phyloP scores from a whole-genome alignment of 805 yeast genomes.

The Saccharomycopsis sp. region DNA sequence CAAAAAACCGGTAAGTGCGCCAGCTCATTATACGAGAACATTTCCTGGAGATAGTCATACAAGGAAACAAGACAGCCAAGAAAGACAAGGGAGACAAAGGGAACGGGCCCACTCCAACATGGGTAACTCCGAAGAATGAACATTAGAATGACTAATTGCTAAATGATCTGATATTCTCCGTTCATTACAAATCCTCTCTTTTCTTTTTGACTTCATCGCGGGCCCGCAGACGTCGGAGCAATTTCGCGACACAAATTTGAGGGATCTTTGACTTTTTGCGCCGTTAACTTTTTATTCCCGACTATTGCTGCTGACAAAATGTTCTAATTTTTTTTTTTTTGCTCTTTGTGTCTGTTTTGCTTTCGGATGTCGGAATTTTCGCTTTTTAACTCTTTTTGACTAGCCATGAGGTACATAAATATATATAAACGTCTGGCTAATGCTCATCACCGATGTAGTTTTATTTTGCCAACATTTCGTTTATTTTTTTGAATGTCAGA shows the following conservation, averaged over 20 bases:
- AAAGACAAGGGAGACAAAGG: too few species aligned
- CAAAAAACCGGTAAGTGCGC: too few species aligned
- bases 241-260: neutral
- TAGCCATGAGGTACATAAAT: neutral
- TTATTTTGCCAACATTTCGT: too few species aligned
- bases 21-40: too few species aligned
- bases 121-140: too few species aligned
- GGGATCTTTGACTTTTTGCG: neutral
- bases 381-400: neutral
- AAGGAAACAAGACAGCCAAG: too few species aligned
- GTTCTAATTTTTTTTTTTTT: neutral
- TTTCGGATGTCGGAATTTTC: slow-evolving; percentile 3
- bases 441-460: neutral
- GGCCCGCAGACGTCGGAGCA: neutral
- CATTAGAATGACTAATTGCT: too few species aligned
- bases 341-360: neutral
- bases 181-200: too few species aligned
- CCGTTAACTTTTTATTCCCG: neutral
- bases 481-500: too few species aligned
- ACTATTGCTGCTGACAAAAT: neutral
- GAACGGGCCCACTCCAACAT: too few species aligned
- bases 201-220: neutral
- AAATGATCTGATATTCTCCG: too few species aligned
- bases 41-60: too few species aligned
- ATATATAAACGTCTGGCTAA: neutral